A percentile compares a stretch with the other conserved stretches of the same genome.
phyloP scores from a whole-genome alignment of 768 basidiomycete species.

The Rhizopogon vesiculosus region DNA sequence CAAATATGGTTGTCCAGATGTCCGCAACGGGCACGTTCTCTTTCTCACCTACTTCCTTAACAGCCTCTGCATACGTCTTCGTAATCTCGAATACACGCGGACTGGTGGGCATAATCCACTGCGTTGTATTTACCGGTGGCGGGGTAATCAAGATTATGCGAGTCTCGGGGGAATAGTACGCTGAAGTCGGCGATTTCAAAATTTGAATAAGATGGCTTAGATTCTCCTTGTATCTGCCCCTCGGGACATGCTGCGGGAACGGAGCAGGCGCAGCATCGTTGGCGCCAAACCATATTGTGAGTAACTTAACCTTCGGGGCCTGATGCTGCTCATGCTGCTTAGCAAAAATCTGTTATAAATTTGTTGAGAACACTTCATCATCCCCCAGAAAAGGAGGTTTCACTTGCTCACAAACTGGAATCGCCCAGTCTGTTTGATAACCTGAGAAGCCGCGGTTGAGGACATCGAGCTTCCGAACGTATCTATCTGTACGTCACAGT shows the following conservation, averaged over 20 bases:
- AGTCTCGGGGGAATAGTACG: constrained; percentile 61
- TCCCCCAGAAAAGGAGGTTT: background rate
- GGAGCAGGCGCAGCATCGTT: constrained; percentile 76
- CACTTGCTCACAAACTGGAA: constrained; percentile 77
- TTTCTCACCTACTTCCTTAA: constrained; percentile 51
- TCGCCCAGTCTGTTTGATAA: constrained; percentile 83
- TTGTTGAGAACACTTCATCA: background rate
- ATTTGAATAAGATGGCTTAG: constrained; percentile 56
- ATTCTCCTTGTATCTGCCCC: constrained; percentile 62
- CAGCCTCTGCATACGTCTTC: constrained; percentile 67
- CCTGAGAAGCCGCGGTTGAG: constrained; percentile 81
- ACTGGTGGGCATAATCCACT: constrained; percentile 33
- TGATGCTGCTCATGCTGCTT: constrained; percentile 40
- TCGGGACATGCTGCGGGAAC: constrained; percentile 74
- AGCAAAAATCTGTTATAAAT: constrained; percentile 47
- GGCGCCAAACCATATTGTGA: constrained; percentile 86
- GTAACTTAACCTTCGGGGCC: constrained; percentile 57
- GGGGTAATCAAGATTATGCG: constrained; percentile 79
- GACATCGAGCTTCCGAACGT: constrained; percentile 78
- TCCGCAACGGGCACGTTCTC: constrained; percentile 63
- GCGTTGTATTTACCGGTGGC: constrained; percentile 70
- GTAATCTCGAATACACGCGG: constrained; percentile 57
- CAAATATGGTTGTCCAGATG: constrained; percentile 66
- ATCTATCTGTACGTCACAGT: constrained; percentile 47
- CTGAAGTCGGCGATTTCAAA: constrained; percentile 57